phyloP scores from a whole-genome alignment of 768 basidiomycete genomes.

The Neoboletus subvelutipes region DNA sequence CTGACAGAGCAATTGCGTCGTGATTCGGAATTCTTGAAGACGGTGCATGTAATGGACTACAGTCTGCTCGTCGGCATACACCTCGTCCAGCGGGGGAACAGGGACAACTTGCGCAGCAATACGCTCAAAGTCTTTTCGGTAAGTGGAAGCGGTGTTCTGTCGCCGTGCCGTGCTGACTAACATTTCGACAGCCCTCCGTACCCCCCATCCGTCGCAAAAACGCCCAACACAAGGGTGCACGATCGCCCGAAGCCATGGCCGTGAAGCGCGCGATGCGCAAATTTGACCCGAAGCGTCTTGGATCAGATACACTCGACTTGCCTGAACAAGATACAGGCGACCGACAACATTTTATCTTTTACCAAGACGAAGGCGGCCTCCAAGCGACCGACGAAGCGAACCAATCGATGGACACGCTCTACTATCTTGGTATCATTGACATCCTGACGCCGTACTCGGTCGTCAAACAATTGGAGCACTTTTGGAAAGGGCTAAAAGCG shows the following conservation, averaged over 20 bases:
- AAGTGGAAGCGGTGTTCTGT: constrained; percentile 31
- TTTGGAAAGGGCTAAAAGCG: constrained; percentile 88
- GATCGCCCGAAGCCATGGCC: constrained; percentile 73
- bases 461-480: constrained; percentile 79
- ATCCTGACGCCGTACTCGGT: constrained; percentile 87
- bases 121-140: constrained; percentile 93
- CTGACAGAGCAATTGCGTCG: constrained; percentile 88
- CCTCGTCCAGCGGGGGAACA: constrained; percentile 85
- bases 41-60: constrained; percentile 93
- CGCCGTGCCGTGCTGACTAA: not conserved
- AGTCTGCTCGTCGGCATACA: constrained; percentile 93
- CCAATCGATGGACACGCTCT: constrained; percentile 69
- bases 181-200: constrained; percentile 58
- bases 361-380: constrained; percentile 94
- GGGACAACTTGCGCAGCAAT: constrained; percentile 87
- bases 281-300: constrained; percentile 75
- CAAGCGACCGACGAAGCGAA: constrained; percentile 89
- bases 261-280: constrained; percentile 84
- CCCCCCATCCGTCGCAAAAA: constrained; percentile 61
- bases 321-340: constrained; percentile 62
- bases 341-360: constrained; percentile 80
- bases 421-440: constrained; percentile 96
- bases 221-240: constrained; percentile 54
- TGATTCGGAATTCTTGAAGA: constrained; percentile 83
- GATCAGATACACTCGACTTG: constrained; percentile 48